A percentile compares a stretch with the other conserved stretches of the same genome.
Evolutionary conservation across 108 stramenopile genomes (phyloP).

Genomic region (Hondaea fermentalgiana): DNA sequence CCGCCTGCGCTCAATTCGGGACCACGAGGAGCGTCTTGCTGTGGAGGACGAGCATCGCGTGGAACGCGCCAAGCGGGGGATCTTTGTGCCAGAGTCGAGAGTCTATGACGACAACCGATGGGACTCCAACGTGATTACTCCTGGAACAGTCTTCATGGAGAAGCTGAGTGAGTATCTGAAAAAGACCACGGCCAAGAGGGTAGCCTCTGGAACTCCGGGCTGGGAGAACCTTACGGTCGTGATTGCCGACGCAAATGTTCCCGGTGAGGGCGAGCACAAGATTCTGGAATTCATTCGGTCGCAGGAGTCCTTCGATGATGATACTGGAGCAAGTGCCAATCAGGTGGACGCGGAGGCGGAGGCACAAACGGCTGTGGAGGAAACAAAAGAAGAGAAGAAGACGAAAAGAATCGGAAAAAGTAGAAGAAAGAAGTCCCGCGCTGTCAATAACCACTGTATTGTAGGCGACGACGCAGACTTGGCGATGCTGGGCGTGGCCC

Average conservation of each 20-base stretch:
- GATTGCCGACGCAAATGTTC: slow-evolving; percentile 83
- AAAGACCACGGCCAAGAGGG: slow-evolving; percentile 52
- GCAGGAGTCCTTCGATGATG: slow-evolving; percentile 36
- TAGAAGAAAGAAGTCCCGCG: neutral
- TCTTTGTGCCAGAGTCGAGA: slow-evolving; percentile 35
- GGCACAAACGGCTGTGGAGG: slow-evolving; percentile 24
- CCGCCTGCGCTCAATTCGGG: slow-evolving; percentile 87
- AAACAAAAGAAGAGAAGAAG: slow-evolving; percentile 19
- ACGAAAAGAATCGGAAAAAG: neutral
- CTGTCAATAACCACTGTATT: slow-evolving; percentile 68
- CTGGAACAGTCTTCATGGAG: slow-evolving; percentile 93
- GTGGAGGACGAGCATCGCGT: slow-evolving; percentile 68
- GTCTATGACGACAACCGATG: slow-evolving; percentile 26
- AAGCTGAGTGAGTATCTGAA: slow-evolving; percentile 62
- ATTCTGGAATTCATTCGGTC: slow-evolving; percentile 92
- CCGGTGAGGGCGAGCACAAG: slow-evolving; percentile 93
- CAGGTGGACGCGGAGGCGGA: neutral
- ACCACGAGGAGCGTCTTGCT: slow-evolving; percentile 71
- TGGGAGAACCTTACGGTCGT: slow-evolving; percentile 79
- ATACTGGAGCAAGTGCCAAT: neutral
- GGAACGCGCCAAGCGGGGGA: slow-evolving; percentile 48
- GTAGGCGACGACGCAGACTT: slow-evolving; percentile 98
- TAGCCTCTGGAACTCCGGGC: slow-evolving; percentile 62
- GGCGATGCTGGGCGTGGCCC: slow-evolving; percentile 97
- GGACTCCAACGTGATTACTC: slow-evolving; percentile 98